Conservation (phyloP, 1,284 basidiomycete species). For the Vanrija pseudolonga region DNA sequence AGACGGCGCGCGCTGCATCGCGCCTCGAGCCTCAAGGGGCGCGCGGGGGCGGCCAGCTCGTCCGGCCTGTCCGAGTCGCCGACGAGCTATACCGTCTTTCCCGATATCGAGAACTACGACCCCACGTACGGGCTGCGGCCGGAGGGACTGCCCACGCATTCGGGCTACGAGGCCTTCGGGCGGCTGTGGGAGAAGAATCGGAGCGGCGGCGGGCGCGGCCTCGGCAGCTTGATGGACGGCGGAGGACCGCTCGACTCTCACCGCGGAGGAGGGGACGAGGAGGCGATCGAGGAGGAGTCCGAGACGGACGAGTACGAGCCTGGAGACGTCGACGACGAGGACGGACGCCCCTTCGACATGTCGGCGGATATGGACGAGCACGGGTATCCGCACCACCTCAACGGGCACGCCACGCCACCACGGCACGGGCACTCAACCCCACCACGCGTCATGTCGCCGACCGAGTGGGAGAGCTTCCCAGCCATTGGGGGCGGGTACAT, state of each 20-base stretch:
- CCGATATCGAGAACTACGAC: constrained; percentile 87
- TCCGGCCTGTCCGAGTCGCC: constrained; percentile 42
- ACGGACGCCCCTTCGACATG: neutral
- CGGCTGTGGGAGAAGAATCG: constrained; percentile 60
- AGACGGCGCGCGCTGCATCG: neutral
- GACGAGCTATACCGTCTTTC: constrained; percentile 56
- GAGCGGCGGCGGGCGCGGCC: constrained; percentile 56
- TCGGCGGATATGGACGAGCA: constrained; percentile 12
- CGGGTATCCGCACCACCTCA: neutral
- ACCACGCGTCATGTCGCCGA: neutral
- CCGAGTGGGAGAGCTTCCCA: constrained; percentile 56
- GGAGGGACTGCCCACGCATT: constrained; percentile 67
- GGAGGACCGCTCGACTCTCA: neutral
- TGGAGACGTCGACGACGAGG: constrained; percentile 4
- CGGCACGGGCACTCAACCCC: too few species aligned
- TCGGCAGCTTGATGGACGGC: constrained; percentile 42
- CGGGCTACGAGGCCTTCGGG: constrained; percentile 48
- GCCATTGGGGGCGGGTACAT: constrained; percentile 73
- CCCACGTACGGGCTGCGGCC: constrained; percentile 96
- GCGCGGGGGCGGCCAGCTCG: constrained; percentile 15
- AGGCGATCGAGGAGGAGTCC: constrained; percentile 51
- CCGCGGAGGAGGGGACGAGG: constrained; percentile 58
- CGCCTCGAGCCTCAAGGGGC: constrained; percentile 1
- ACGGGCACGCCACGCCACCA: too few species aligned
- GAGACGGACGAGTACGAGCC: constrained; percentile 25